Conservation (phyloP, 495 filamentous ascomycete genomes). For the Daldinia bambusicola region DNA sequence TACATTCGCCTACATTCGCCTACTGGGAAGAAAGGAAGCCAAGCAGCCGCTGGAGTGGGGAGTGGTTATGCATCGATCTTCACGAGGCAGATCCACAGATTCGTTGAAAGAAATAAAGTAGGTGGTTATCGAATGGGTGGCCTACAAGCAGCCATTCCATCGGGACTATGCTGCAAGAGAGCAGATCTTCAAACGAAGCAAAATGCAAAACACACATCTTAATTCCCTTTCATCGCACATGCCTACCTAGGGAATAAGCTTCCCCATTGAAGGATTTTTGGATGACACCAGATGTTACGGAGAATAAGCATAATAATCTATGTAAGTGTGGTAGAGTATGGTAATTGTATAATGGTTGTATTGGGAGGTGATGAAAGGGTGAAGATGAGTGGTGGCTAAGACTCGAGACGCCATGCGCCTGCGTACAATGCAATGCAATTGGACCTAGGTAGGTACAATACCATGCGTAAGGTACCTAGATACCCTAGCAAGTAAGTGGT, state of each 20-base stretch:
- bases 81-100: slow-evolving; percentile 39
- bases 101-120: slow-evolving; percentile 44
- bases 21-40: slow-evolving; percentile 7
- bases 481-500: no score
- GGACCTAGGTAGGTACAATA: no score
- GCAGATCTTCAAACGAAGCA: slow-evolving; percentile 34
- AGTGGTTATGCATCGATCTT: slow-evolving; percentile 41
- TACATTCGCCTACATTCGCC: background rate
- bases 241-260: slow-evolving; percentile 8
- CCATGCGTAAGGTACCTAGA: no score
- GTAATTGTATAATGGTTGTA: background rate
- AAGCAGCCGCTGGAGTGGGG: slow-evolving; percentile 29
- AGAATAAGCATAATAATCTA: slow-evolving; percentile 22
- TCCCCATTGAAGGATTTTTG: slow-evolving; percentile 8
- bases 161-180: background rate
- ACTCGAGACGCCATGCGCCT: slow-evolving; percentile 16
- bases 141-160: slow-evolving; percentile 14
- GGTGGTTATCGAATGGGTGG: slow-evolving; percentile 34
- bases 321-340: background rate
- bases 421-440: no score
- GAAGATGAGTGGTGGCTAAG: slow-evolving; percentile 16
- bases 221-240: slow-evolving; percentile 16
- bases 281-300: slow-evolving; percentile 11
- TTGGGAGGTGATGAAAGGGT: slow-evolving; percentile 17
- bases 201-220: slow-evolving; percentile 33